Conservation (phyloP, 352 stramenopile species). For the Lagenidium giganteum region DNA sequence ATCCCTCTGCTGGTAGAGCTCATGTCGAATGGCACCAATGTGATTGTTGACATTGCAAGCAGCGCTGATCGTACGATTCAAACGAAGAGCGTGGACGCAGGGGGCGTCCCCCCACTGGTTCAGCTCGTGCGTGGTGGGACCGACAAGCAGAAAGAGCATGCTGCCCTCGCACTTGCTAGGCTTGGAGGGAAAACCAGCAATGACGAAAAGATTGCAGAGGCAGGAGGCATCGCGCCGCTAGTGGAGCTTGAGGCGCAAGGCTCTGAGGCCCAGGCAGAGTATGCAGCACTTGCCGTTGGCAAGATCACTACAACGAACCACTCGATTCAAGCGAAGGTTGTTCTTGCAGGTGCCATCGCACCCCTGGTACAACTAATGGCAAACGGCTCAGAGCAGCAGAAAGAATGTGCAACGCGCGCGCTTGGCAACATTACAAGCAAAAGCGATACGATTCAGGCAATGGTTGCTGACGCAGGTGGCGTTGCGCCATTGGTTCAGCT, state of each 20-base stretch:
- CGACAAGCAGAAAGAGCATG: background rate
- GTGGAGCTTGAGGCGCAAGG: too few species aligned
- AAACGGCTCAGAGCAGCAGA: too few species aligned
- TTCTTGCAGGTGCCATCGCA: too few species aligned
- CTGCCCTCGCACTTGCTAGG: background rate
- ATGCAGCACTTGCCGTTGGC: too few species aligned
- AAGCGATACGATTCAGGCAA: background rate
- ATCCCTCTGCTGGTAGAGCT: background rate
- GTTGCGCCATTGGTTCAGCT: background rate
- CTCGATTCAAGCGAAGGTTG: too few species aligned
- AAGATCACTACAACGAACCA: too few species aligned
- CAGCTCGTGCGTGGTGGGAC: background rate
- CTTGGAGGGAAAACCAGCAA: background rate
- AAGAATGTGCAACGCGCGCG: too few species aligned
- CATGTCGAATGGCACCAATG: background rate
- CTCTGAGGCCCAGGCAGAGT: too few species aligned
- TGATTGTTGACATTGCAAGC: background rate
- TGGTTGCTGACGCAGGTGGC: background rate
- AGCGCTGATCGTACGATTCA: background rate
- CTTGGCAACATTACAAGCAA: background rate
- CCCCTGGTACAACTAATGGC: too few species aligned
- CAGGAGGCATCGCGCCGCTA: background rate
- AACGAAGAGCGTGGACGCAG: background rate
- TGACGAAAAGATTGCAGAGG: background rate
- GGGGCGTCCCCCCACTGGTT: background rate